Evolutionary conservation across 441 rosid genomes (phyloP), one percentile per base, ranked within the genome.

Genomic region (Theobroma grandiflorum): DNA sequence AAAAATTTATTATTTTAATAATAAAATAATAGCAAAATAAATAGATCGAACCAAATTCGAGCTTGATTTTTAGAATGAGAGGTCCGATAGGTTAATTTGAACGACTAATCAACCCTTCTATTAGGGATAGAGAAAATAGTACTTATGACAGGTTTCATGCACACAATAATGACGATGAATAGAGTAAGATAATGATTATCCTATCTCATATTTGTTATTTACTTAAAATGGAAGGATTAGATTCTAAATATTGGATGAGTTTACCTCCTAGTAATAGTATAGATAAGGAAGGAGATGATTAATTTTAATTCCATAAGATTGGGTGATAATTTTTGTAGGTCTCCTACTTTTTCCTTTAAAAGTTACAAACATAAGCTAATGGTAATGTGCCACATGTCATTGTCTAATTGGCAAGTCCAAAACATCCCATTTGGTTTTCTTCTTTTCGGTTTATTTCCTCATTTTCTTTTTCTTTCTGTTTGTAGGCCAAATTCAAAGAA

Each of bases 171-270:
- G 58, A 47, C 47, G 15, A 69, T 26, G 38, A 57, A 68, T 3
- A 20, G 8, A 4, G 16, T 26, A 69, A 10, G 40, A 69, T 47
- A 47, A 26, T n/a, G 15, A 47, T 12, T 20, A 69, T 69, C 38
- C 55, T 47, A 47, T 45, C 35, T 4, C 26, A 45, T 50, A 9
- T 45, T 47, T 22, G 55, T 6, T 62, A 18, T 31, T 43, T 55
- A 68, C 73, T 45, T 42, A 15, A 69, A 43, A 22, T 26, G 16
- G 73, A 57, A 22, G 73, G 40, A 69, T 45, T 14, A 4, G 20
- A 69, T 47, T 69, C 37, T 33, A 68, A 22, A 45, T 68, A 43
- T 26, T 26, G 18, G 73, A 45, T 68, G 37, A 43, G 53, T 68
- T 31, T 11, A 22, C 38, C 37, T 69, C 6, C 2, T 69, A 45